Percentiles rank a stretch among this genome's conserved stretches.
Evolutionary conservation across 2,329 filamentous ascomycete genomes (phyloP).

Genomic region (Neospermospora avenae): DNA sequence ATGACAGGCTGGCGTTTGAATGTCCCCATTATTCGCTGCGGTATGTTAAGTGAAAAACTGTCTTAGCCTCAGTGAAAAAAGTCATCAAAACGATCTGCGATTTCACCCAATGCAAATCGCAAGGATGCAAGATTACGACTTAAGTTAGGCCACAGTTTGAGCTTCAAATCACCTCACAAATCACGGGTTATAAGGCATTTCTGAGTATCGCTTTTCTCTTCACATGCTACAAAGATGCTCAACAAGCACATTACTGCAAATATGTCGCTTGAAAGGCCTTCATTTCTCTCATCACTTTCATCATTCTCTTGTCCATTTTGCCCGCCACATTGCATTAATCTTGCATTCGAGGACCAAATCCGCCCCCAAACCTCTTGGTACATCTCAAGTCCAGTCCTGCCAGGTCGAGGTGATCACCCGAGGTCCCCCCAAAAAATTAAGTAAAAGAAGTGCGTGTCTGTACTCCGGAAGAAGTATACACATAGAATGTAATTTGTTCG

Average conservation of each 20-base stretch:
- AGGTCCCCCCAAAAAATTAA: conserved; percentile 8
- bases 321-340: conserved; percentile 6
- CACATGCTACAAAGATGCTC: conserved; percentile 19
- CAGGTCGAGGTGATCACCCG: conserved; percentile 10
- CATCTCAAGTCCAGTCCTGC: conserved; percentile 13
- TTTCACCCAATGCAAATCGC: too few species aligned
- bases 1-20: too few species aligned
- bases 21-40: too few species aligned
- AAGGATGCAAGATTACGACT: too few species aligned
- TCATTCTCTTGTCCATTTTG: conserved; percentile 6
- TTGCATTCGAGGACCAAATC: background rate
- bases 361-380: background rate
- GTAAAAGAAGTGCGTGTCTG: conserved; percentile 18
- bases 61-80: too few species aligned
- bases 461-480: conserved; percentile 13
- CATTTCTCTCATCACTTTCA: conserved; percentile 11
- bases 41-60: too few species aligned
- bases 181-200: background rate
- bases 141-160: too few species aligned
- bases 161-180: too few species aligned
- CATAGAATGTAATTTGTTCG: conserved; percentile 9
- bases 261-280: conserved; percentile 11
- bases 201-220: background rate
- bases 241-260: conserved; percentile 7
- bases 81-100: too few species aligned